Conservation (phyloP, 2,329 filamentous ascomycete species). For the Nemania sp. region DNA sequence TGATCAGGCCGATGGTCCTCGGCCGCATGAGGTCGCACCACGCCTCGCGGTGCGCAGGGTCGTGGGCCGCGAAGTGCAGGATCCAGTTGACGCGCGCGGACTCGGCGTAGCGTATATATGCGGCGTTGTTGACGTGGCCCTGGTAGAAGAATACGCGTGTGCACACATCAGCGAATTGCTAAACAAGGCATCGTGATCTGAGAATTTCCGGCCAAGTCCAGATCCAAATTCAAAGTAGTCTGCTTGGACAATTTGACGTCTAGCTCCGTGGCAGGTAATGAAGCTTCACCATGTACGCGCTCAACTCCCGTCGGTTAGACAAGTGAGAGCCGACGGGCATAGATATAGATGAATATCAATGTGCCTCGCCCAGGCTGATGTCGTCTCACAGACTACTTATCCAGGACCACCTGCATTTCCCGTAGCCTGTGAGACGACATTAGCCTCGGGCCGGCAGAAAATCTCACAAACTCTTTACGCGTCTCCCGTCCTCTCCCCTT, state of each 20-base stretch:
- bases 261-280: too few species aligned
- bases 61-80: constrained; percentile 66
- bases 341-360: too few species aligned
- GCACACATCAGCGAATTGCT: constrained; percentile 6
- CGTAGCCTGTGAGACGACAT: constrained; percentile 11
- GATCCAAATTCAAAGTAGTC: too few species aligned
- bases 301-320: too few species aligned
- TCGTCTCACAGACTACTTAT: constrained; percentile 5
- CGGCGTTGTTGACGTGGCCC: constrained; percentile 83
- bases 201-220: too few species aligned
- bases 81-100: constrained; percentile 79
- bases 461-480: too few species aligned
- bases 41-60: constrained; percentile 60
- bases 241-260: too few species aligned
- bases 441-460: not conserved
- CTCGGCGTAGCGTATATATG: constrained; percentile 83
- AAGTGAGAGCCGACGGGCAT: too few species aligned
- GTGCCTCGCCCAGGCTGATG: not conserved
- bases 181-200: too few species aligned
- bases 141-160: constrained; percentile 21
- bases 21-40: constrained; percentile 74
- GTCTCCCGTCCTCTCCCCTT: not conserved
- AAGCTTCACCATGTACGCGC: too few species aligned
- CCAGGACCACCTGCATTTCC: not conserved
- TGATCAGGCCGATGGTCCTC: constrained; percentile 69